Percentiles rank a stretch among this genome's conserved stretches.
These are phyloP conservation scores for Cardiospermum halicacabum DNA, from an alignment of 345 rosid species.

Conservation along the genomic window DNA sequence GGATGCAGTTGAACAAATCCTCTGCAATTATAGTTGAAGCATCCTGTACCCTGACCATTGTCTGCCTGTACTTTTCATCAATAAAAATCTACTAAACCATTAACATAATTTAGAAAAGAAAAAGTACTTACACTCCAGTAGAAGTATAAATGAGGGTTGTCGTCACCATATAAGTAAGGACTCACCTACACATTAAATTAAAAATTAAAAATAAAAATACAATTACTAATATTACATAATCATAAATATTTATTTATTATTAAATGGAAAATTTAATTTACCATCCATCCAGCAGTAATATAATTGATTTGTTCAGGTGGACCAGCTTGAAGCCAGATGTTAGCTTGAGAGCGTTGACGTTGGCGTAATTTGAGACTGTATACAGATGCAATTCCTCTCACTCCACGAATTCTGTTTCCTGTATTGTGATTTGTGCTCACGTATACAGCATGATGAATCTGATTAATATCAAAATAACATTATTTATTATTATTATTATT, in stretches of 20 bases:
- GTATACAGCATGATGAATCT: not conserved
- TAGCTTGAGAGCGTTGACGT: not conserved
- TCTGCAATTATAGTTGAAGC: not conserved
- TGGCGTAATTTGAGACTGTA: not conserved
- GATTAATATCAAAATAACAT: no score
- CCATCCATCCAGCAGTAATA: not conserved
- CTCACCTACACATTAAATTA: not conserved
- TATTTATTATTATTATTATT: no score
- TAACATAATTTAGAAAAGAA: no score
- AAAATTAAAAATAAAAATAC: no score
- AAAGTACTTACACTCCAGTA: not conserved
- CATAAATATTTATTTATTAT: no score
- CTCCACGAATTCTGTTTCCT: not conserved
- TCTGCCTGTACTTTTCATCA: not conserved
- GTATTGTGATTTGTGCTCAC: not conserved
- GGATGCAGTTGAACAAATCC: conserved; percentile 2
- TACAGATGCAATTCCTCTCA: not conserved
- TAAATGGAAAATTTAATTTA: not conserved
- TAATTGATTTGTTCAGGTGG: not conserved
- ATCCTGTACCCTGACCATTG: not conserved
- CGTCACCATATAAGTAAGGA: not conserved
- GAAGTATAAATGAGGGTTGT: not conserved
- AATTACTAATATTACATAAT: no score
- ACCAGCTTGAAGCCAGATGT: not conserved
- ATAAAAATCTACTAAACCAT: no score